These are phyloP conservation scores for Penicillium flavigenum DNA, from an alignment of 495 filamentous ascomycete species.

Conservation along the genomic window DNA sequence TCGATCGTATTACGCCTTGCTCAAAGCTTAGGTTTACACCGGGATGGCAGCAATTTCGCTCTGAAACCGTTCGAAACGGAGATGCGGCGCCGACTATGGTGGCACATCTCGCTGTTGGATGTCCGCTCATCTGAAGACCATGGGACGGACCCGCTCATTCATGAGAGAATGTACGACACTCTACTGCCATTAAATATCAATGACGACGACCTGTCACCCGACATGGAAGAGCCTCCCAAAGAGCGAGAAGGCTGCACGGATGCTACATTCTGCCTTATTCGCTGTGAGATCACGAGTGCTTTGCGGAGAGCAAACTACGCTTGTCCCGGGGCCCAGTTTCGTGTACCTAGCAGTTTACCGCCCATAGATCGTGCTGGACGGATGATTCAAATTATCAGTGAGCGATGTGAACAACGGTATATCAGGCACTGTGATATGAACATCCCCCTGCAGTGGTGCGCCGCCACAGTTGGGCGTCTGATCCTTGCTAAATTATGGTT, in stretches of 20 bases:
- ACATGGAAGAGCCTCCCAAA: conserved; percentile 58
- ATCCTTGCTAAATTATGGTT: conserved; percentile 71
- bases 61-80: conserved; percentile 78
- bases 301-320: conserved; percentile 43
- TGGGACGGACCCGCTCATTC: conserved; percentile 73
- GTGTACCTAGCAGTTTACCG: conserved; percentile 21
- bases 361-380: conserved; percentile 55
- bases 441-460: conserved; percentile 69
- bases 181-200: conserved; percentile 75
- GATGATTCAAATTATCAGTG: conserved; percentile 62
- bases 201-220: conserved; percentile 69
- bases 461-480: conserved; percentile 64
- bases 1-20: conserved; percentile 75
- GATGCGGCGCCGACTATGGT: conserved; percentile 82
- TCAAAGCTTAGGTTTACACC: conserved; percentile 76
- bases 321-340: conserved; percentile 28
- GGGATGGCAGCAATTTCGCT: conserved; percentile 72
- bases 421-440: conserved; percentile 53
- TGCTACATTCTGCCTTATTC: conserved; percentile 74
- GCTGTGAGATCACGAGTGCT: conserved; percentile 57
- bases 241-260: conserved; percentile 66
- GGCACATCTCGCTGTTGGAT: conserved; percentile 77
- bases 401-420: conserved; percentile 60
- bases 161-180: conserved; percentile 70
- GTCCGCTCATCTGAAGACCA: conserved; percentile 78